phyloP scores from a whole-genome alignment of 108 stramenopile species.

The Phaeodactylum tricornutum region DNA sequence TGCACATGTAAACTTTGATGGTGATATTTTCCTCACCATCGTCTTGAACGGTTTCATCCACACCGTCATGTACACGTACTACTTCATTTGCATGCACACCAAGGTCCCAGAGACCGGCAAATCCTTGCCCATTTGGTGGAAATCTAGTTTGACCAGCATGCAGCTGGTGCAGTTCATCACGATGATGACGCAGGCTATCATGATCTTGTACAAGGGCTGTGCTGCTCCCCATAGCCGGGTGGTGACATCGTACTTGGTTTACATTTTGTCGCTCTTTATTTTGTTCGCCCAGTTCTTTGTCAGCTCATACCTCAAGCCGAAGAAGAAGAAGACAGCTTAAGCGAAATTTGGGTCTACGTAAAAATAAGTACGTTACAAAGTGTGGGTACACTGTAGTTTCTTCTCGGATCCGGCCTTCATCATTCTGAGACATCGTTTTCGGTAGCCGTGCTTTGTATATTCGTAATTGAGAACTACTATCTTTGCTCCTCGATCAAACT shows the following conservation, averaged over 20 bases:
- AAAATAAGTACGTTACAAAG: no score
- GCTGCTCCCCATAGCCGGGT: conserved; percentile 52
- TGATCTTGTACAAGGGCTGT: conserved; percentile 66
- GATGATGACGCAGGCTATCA: conserved; percentile 95
- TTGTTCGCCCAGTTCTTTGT: conserved; percentile 98
- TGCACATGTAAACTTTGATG: conserved; percentile 84
- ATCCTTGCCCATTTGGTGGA: conserved; percentile 96
- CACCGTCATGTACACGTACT: conserved; percentile 99
- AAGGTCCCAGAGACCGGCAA: conserved; percentile 79
- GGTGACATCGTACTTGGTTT: conserved; percentile 74
- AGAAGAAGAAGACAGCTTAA: conserved; percentile 79
- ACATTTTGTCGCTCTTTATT: conserved; percentile 92
- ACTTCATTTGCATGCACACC: conserved; percentile 99
- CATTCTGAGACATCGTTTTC: no score
- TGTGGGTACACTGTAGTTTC: no score
- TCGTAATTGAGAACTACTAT: no score
- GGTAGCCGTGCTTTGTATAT: no score
- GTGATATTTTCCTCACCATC: conserved; percentile 95
- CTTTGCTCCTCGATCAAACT: no score
- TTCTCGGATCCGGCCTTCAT: no score
- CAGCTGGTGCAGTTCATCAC: conserved; percentile 96
- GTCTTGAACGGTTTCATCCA: conserved; percentile 97
- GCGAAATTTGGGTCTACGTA: no score
- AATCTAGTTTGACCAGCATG: conserved; percentile 83
- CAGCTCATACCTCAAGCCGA: conserved; percentile 82